Percentiles rank a stretch among this genome's conserved stretches.
These are phyloP conservation scores for Allium cepa DNA, from an alignment of 106 monocot species.

Conservation along the genomic window DNA sequence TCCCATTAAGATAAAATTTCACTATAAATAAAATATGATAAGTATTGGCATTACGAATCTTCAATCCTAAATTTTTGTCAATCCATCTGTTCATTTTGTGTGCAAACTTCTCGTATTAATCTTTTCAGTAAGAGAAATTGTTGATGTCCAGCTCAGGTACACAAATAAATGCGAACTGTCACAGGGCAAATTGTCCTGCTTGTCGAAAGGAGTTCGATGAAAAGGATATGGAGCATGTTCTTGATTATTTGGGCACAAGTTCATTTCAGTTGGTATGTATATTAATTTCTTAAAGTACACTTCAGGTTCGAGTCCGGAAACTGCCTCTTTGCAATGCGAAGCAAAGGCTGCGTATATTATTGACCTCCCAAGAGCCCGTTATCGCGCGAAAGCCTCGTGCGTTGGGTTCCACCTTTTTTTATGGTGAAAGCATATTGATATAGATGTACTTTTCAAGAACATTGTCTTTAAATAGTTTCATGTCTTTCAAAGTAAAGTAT, in stretches of 20 bases:
- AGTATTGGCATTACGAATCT: not conserved
- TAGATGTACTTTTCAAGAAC: no score
- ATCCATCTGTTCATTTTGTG: not conserved
- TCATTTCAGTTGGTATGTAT: constrained; percentile 38
- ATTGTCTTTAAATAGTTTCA: no score
- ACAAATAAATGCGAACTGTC: constrained; percentile 13
- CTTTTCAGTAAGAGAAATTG: not conserved
- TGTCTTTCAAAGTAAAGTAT: no score
- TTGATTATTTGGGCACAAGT: constrained; percentile 37
- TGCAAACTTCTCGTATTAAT: not conserved
- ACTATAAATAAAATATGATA: not conserved
- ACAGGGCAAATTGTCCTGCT: constrained; percentile 65
- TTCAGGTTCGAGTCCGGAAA: no score
- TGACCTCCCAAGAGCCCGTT: no score
- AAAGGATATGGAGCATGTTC: constrained; percentile 86
- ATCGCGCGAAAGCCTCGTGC: no score
- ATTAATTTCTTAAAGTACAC: not conserved
- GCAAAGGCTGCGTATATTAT: no score
- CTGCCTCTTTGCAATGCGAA: not conserved
- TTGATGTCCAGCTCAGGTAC: constrained; percentile 42
- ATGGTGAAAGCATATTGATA: no score
- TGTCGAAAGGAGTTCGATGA: constrained; percentile 71
- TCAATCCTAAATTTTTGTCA: not conserved
- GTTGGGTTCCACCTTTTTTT: not conserved
- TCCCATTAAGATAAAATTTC: no score